phyloP scores from a whole-genome alignment of 345 rosid species.

The rapeseed (Brassica napus) region DNA sequence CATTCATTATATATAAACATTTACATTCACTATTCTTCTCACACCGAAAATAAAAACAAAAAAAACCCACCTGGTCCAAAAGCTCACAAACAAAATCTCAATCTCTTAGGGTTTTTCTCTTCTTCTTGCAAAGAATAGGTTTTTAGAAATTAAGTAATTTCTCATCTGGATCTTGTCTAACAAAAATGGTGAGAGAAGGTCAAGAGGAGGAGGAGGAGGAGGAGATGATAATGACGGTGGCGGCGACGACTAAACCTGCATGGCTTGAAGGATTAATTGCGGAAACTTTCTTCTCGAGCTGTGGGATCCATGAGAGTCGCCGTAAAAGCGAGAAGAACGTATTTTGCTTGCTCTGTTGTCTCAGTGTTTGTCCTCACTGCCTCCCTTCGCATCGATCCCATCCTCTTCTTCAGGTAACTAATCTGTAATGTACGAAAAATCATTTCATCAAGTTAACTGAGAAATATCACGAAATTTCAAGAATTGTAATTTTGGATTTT shows the following conservation, averaged over 20 bases:
- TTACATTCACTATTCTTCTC: slow-evolving; percentile 27
- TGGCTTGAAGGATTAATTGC: slow-evolving; percentile 80
- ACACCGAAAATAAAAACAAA: neutral
- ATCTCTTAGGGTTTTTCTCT: slow-evolving; percentile 21
- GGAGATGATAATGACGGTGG: slow-evolving; percentile 36
- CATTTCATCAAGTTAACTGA: too few relatives aligned
- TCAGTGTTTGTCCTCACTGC: slow-evolving; percentile 92
- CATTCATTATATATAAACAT: neutral
- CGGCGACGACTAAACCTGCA: slow-evolving; percentile 60
- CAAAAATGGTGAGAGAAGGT: slow-evolving; percentile 37
- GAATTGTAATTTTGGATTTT: too few relatives aligned
- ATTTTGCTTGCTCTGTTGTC: slow-evolving; percentile 88
- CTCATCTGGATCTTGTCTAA: slow-evolving; percentile 6
- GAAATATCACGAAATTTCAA: too few relatives aligned
- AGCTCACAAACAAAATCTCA: neutral
- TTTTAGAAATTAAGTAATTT: neutral
- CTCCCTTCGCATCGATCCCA: slow-evolving; percentile 82
- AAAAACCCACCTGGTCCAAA: neutral
- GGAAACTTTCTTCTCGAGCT: slow-evolving; percentile 74
- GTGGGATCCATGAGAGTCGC: slow-evolving; percentile 66
- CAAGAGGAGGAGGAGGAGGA: slow-evolving; percentile 23
- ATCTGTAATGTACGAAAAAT: too few relatives aligned
- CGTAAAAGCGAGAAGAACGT: slow-evolving; percentile 94
- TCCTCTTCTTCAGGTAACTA: slow-evolving; percentile 83
- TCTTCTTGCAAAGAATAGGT: slow-evolving; percentile 12